A percentile compares a stretch with the other conserved stretches of the same genome.
Evolutionary conservation across 2,329 filamentous ascomycete genomes (phyloP).

Genomic region (Penicillium sp.): DNA sequence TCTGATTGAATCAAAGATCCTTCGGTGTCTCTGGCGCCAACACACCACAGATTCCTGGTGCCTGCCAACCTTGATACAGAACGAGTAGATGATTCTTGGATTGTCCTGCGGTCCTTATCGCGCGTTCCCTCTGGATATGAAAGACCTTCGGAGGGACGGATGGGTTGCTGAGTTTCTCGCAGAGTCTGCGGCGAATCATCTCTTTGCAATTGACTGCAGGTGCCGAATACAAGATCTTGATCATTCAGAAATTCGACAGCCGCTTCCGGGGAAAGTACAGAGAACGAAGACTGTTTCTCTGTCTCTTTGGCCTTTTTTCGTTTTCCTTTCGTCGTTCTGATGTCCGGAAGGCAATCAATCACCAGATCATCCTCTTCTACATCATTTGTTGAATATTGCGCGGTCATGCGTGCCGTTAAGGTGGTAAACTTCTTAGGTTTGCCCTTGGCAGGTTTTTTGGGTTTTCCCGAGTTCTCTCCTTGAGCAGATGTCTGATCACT

Average conservation of each 20-base stretch:
- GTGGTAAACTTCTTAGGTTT: slow-evolving; percentile 71
- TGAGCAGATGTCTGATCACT: slow-evolving; percentile 16
- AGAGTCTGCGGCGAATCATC: slow-evolving; percentile 67
- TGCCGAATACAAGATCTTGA: slow-evolving; percentile 82
- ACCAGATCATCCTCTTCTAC: slow-evolving; percentile 16
- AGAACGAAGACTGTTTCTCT: slow-evolving; percentile 47
- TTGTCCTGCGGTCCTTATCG: neutral
- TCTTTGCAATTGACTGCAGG: slow-evolving; percentile 75
- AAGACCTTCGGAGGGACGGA: slow-evolving; percentile 32
- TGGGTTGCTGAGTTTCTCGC: slow-evolving; percentile 33
- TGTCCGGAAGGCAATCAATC: slow-evolving; percentile 9
- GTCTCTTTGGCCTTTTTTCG: slow-evolving; percentile 29
- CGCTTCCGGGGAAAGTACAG: slow-evolving; percentile 67
- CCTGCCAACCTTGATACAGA: slow-evolving; percentile 29
- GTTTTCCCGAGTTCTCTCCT: slow-evolving; percentile 11
- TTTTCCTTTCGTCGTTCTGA: slow-evolving; percentile 19
- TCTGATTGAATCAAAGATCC: slow-evolving; percentile 65
- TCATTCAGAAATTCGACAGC: slow-evolving; percentile 65
- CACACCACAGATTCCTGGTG: slow-evolving; percentile 64
- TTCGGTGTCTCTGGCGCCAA: slow-evolving; percentile 64
- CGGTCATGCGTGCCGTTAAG: slow-evolving; percentile 74
- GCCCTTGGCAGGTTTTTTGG: slow-evolving; percentile 45
- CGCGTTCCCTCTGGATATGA: slow-evolving; percentile 3
- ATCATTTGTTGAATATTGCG: slow-evolving; percentile 59
- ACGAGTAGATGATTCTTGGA: slow-evolving; percentile 8